These are phyloP conservation scores for Lactarius trivialis DNA, from an alignment of 768 basidiomycete species.

Conservation along the genomic window DNA sequence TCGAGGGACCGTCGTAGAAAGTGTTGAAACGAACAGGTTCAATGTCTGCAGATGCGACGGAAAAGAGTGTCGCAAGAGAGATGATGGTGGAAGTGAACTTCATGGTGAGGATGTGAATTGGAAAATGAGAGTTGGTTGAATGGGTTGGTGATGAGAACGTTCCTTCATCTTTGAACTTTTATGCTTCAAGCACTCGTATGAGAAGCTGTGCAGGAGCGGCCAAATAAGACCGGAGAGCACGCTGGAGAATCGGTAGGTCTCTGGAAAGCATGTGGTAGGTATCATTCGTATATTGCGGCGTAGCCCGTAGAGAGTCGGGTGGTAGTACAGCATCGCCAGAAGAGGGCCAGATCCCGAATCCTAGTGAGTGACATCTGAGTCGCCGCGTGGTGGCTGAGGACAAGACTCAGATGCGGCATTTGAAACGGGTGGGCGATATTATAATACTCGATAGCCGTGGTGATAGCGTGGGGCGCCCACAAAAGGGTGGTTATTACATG, in stretches of 20 bases:
- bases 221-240: background rate
- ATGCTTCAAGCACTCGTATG: background rate
- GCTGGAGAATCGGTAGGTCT: too few species aligned
- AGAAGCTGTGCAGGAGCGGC: background rate
- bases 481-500: background rate
- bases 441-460: background rate
- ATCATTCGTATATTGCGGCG: background rate
- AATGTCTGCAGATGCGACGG: too few species aligned
- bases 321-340: background rate
- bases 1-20: slow-evolving; percentile 7
- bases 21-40: background rate
- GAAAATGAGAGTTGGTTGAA: too few species aligned
- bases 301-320: background rate
- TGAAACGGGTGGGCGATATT: background rate
- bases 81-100: too few species aligned
- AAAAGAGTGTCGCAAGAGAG: too few species aligned
- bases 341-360: background rate
- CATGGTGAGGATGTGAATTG: too few species aligned
- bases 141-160: too few species aligned
- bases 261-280: background rate
- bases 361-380: background rate
- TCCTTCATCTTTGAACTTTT: too few species aligned
- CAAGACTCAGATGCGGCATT: background rate
- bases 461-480: background rate
- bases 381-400: background rate